phyloP scores from a whole-genome alignment of 1,284 basidiomycete genomes.

The Rhodotorula sp. region DNA sequence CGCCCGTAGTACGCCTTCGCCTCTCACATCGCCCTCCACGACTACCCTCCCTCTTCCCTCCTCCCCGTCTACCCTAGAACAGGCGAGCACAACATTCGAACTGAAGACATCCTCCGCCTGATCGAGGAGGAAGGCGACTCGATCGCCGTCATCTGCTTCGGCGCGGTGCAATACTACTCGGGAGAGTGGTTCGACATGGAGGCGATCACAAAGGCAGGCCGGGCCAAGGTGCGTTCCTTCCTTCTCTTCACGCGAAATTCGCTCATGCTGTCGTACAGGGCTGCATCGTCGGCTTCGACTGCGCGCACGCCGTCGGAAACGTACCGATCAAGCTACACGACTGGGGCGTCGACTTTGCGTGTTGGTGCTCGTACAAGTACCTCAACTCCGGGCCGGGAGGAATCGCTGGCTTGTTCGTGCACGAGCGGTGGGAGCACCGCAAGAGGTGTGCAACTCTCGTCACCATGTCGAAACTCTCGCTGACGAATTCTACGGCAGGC shows the following conservation, averaged over 20 bases:
- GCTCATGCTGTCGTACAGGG: slow-evolving; percentile 57
- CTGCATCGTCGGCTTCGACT: slow-evolving; percentile 90
- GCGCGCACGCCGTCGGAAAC: slow-evolving; percentile 94
- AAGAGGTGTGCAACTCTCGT: slow-evolving; percentile 27
- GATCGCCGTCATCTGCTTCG: slow-evolving; percentile 85
- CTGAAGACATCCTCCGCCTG: slow-evolving; percentile 78
- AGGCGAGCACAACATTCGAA: slow-evolving; percentile 82
- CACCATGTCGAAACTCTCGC: too few relatives aligned
- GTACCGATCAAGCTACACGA: slow-evolving; percentile 84
- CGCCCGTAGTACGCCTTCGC: slow-evolving; percentile 79
- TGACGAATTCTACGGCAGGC: slow-evolving; percentile 53
- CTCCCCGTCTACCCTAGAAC: slow-evolving; percentile 73
- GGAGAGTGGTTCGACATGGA: slow-evolving; percentile 93
- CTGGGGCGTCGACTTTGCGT: slow-evolving; percentile 94
- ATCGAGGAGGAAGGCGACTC: slow-evolving; percentile 70
- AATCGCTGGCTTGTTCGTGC: slow-evolving; percentile 88
- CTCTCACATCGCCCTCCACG: slow-evolving; percentile 78
- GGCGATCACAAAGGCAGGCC: slow-evolving; percentile 76
- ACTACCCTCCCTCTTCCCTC: slow-evolving; percentile 72
- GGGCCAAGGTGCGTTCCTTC: slow-evolving; percentile 58
- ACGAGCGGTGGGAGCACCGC: slow-evolving; percentile 62
- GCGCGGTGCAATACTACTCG: slow-evolving; percentile 93
- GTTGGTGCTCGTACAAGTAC: slow-evolving; percentile 98
- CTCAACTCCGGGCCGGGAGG: slow-evolving; percentile 93
- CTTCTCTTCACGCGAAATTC: neutral